Evolutionary conservation across 2,329 filamentous ascomycete genomes (phyloP).

Genomic region (Sclerotinia subarctica): DNA sequence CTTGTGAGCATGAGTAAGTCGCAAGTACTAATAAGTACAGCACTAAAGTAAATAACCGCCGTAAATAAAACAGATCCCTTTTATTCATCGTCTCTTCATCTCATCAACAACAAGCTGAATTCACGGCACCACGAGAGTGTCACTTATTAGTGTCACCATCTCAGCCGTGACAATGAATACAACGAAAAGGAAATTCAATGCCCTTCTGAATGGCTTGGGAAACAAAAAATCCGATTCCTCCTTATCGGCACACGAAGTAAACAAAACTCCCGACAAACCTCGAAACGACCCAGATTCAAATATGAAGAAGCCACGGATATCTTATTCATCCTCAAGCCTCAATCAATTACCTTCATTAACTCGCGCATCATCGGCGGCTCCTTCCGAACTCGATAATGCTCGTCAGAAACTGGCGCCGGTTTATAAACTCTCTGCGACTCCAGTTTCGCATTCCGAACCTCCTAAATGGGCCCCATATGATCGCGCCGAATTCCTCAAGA

Average conservation of each 20-base stretch:
- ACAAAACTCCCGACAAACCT: constrained; percentile 41
- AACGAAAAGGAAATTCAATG: constrained; percentile 82
- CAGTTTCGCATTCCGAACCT: constrained; percentile 31
- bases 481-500: constrained; percentile 73
- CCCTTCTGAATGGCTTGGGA: constrained; percentile 65
- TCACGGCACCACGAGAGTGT: constrained; percentile 2
- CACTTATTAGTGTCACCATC: background rate
- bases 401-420: constrained; percentile 33
- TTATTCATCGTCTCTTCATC: background rate
- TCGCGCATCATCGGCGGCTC: constrained; percentile 18
- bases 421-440: constrained; percentile 21
- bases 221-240: constrained; percentile 45
- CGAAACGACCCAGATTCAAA: constrained; percentile 27
- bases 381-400: constrained; percentile 18
- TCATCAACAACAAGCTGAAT: background rate
- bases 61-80: background rate
- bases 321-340: constrained; percentile 22
- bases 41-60: background rate
- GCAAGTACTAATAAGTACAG: no score
- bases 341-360: constrained; percentile 16
- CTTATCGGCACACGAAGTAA: constrained; percentile 39
- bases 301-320: constrained; percentile 37
- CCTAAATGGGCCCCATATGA: constrained; percentile 85
- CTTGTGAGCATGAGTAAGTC: no score
- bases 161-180: constrained; percentile 55